Percentiles rank a stretch among this genome's conserved stretches.
phyloP scores from a whole-genome alignment of 164 flowering plant species.

The Platanus orientalis region DNA sequence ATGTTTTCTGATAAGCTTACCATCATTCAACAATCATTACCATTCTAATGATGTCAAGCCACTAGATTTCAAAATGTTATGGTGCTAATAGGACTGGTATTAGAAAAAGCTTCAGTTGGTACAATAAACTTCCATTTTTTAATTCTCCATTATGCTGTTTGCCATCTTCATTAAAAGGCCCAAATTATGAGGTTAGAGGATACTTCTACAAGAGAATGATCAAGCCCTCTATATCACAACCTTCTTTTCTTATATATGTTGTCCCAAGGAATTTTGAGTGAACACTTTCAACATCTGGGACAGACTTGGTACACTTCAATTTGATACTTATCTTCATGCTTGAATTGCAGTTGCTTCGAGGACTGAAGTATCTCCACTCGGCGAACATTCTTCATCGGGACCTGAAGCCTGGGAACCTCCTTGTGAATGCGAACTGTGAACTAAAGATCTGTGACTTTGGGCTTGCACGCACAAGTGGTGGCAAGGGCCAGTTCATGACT shows the following conservation, averaged over 20 bases:
- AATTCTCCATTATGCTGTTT: no score
- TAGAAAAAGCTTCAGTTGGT: no score
- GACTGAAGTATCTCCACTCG: slow-evolving; percentile 88
- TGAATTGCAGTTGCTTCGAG: slow-evolving; percentile 66
- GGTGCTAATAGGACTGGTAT: no score
- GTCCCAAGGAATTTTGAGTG: background rate
- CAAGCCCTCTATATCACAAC: background rate
- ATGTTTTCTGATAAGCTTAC: no score
- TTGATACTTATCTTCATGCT: slow-evolving; percentile 9
- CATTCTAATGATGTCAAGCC: no score
- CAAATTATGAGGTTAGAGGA: no score
- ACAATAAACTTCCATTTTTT: no score
- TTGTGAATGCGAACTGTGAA: slow-evolving; percentile 87
- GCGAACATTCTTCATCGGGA: slow-evolving; percentile 95
- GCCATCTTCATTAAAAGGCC: no score
- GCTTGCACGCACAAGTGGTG: slow-evolving; percentile 74
- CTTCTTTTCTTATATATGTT: background rate
- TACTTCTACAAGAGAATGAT: background rate
- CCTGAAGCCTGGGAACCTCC: slow-evolving; percentile 90
- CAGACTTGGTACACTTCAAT: background rate
- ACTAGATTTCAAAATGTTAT: no score
- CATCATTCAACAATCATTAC: no score
- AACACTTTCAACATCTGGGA: background rate
- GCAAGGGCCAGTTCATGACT: slow-evolving; percentile 88
- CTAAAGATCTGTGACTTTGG: slow-evolving; percentile 95